Conservation (phyloP, 805 yeast genomes). For the Nakazawaea holstii region DNA sequence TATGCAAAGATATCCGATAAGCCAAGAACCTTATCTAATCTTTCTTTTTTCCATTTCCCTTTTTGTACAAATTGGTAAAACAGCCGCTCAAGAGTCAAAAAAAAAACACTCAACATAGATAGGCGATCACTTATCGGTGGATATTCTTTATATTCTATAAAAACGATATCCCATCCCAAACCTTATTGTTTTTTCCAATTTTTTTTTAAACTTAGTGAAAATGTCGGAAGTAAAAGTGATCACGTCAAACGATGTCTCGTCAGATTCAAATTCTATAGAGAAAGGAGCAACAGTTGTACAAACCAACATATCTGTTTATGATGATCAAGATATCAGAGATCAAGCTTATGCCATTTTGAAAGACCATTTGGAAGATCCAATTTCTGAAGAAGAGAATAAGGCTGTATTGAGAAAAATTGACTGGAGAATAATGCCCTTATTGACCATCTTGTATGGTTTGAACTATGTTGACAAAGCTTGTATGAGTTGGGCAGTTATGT, state of each 20-base stretch:
- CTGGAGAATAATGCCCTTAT: constrained; percentile 25
- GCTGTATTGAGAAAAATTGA: constrained; percentile 30
- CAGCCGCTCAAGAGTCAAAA: no score
- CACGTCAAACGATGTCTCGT: not conserved
- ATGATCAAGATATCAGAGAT: constrained; percentile 16
- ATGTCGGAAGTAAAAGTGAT: not conserved
- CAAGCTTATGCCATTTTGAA: constrained; percentile 16
- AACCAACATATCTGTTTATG: not conserved
- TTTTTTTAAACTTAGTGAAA: no score
- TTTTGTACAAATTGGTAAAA: no score
- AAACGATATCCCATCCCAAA: no score
- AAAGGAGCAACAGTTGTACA: not conserved
- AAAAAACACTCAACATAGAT: no score
- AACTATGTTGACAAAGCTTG: constrained; percentile 37
- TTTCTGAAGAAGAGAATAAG: constrained; percentile 25
- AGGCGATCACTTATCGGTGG: no score
- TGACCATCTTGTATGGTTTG: constrained; percentile 22
- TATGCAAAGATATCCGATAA: no score
- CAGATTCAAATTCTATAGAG: constrained; percentile 1
- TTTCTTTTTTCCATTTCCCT: no score
- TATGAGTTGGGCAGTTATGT: constrained; percentile 38
- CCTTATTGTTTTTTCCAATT: not conserved
- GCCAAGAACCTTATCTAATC: no score
- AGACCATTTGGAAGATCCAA: constrained; percentile 15
- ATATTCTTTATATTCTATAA: no score